phyloP scores from a whole-genome alignment of 345 rosid species.

The Boechera stricta region DNA sequence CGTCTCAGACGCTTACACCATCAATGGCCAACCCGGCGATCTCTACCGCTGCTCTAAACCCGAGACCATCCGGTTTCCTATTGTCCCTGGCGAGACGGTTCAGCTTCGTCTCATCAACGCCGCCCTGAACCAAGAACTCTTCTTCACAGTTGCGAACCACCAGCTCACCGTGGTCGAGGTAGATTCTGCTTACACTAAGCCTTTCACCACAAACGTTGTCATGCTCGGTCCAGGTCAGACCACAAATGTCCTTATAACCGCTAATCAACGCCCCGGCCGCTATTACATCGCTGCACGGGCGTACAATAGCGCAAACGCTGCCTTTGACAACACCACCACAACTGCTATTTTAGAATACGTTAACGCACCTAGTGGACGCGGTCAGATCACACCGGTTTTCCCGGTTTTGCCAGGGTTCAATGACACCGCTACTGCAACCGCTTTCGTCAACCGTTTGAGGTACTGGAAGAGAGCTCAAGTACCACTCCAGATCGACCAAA shows the following conservation, averaged over 20 bases:
- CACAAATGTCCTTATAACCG: slow-evolving; percentile 59
- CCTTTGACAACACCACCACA: slow-evolving; percentile 62
- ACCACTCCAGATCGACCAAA: slow-evolving; percentile 56
- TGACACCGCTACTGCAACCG: slow-evolving; percentile 55
- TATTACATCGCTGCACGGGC: slow-evolving; percentile 67
- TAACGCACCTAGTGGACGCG: slow-evolving; percentile 44
- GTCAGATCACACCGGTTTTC: slow-evolving; percentile 47
- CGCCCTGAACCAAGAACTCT: slow-evolving; percentile 72
- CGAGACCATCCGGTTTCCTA: slow-evolving; percentile 3
- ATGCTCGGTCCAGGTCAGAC: slow-evolving; percentile 71
- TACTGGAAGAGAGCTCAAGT: slow-evolving; percentile 63
- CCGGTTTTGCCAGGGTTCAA: slow-evolving; percentile 60
- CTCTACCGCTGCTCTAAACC: slow-evolving; percentile 49
- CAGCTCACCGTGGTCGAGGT: slow-evolving; percentile 68
- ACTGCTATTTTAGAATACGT: slow-evolving; percentile 62
- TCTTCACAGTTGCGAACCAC: slow-evolving; percentile 67
- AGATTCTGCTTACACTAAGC: slow-evolving; percentile 69
- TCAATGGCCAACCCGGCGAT: slow-evolving; percentile 70
- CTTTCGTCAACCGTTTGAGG: slow-evolving; percentile 49
- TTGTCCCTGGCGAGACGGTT: slow-evolving; percentile 55
- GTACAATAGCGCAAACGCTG: slow-evolving; percentile 59
- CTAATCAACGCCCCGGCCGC: slow-evolving; percentile 48
- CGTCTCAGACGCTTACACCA: slow-evolving; percentile 76
- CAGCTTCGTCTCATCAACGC: slow-evolving; percentile 66
- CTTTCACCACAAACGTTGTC: slow-evolving; percentile 57